Evolutionary conservation across 257 asterid genomes (phyloP), one percentile per base, ranked within the genome.

Genomic region (Thymus quinquecostatus): DNA sequence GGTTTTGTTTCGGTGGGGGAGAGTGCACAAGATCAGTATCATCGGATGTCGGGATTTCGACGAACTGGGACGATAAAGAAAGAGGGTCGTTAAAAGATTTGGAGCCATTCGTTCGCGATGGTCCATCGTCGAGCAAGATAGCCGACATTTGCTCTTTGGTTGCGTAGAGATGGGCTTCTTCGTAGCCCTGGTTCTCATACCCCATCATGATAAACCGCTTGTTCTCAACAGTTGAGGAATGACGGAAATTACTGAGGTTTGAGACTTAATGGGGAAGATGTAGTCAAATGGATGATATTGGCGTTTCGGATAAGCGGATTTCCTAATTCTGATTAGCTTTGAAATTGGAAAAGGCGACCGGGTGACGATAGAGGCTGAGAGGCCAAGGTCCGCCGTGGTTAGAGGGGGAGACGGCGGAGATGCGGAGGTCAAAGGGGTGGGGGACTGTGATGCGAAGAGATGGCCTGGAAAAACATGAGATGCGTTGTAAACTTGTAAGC

Each of bases 141-240:
- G 97, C 82, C 69, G 86, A 87, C 89, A 86, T 85, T 34, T 78
- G 88, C 66, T 84, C 92, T 62, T 83, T 80, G 72, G 85, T 81
- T 44, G 88, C 33, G 78, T 78, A 73, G 61, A 83, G 83, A 66
- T 78, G 86, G 47, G 85, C 83, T 74, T 85, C 87, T 64, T 85
- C 91, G 53, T 53, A 72, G 82, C 84, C 83, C 79, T 85, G 87
- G 72, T 80, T 87, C 75, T 85, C 96, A 21, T 75, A 77, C 36
- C 86, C 87, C 97, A 90, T 90, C 97, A 90, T 90, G 2, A 34
- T 86, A 48, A 29, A 53, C 53, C 72, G 55, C 80, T 3, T 28
- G 80, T 36, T 14, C 14, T 53, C 55, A 65, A 51, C 75, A 40
- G 28, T 28, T 8, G 12, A 36, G 30, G 34, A 58, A 12, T 30